Evolutionary conservation across 2,329 filamentous ascomycete genomes (phyloP).

Genomic region (Pseudohalonectria lignicola): DNA sequence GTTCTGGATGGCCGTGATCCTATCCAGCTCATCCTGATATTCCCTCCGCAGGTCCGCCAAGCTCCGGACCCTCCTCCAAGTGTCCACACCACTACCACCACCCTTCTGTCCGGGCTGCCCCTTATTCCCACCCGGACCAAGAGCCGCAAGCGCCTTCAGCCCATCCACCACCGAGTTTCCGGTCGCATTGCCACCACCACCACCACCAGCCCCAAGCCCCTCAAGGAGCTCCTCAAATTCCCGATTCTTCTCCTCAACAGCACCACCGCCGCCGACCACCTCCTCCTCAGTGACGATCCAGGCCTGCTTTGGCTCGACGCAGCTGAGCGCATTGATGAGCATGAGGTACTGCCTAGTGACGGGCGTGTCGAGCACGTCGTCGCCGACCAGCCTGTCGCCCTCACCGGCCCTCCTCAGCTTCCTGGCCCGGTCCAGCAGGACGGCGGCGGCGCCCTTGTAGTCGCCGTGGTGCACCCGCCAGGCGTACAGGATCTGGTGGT

Average conservation of each 20-base stretch:
- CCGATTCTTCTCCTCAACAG: not conserved
- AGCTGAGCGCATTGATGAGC: slow-evolving; percentile 85
- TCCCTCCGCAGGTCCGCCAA: slow-evolving; percentile 77
- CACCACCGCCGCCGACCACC: not conserved
- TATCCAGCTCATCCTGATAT: slow-evolving; percentile 83
- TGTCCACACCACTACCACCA: slow-evolving; percentile 4
- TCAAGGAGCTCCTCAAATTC: slow-evolving; percentile 1
- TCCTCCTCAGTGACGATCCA: slow-evolving; percentile 56
- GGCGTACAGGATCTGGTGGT: slow-evolving; percentile 82
- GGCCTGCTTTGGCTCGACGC: slow-evolving; percentile 68
- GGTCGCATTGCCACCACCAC: not conserved
- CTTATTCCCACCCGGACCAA: too few species aligned
- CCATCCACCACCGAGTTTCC: slow-evolving; percentile 5
- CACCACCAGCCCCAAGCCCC: not conserved
- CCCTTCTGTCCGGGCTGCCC: too few species aligned
- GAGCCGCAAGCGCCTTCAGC: slow-evolving; percentile 6
- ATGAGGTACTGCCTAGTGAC: slow-evolving; percentile 72
- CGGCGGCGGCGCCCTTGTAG: slow-evolving; percentile 66
- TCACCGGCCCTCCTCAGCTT: slow-evolving; percentile 49
- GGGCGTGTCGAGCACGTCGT: slow-evolving; percentile 49
- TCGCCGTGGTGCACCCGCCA: slow-evolving; percentile 79
- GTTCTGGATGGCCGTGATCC: slow-evolving; percentile 76
- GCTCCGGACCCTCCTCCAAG: slow-evolving; percentile 69
- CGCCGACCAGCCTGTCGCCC: slow-evolving; percentile 41
- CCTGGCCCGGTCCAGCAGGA: slow-evolving; percentile 52